Evolutionary conservation across 2,329 filamentous ascomycete genomes (phyloP).

Genomic region (Colletotrichum truncatum): DNA sequence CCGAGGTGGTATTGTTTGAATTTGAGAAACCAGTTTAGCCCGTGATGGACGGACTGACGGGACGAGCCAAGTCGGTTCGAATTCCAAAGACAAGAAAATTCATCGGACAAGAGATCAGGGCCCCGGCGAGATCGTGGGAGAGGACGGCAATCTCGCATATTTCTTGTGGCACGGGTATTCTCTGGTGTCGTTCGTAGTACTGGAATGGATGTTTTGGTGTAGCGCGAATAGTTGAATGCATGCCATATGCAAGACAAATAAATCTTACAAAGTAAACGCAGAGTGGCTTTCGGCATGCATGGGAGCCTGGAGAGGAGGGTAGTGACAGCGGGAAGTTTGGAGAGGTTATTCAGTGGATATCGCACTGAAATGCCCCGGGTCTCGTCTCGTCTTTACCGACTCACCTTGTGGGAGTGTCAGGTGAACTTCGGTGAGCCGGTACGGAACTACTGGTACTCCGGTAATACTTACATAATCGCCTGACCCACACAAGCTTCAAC

Average conservation of each 20-base stretch:
- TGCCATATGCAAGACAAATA: neutral
- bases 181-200: conserved; percentile 20
- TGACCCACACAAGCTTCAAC: conserved; percentile 4
- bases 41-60: neutral
- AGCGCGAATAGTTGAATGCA: neutral
- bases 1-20: neutral
- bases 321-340: conserved; percentile 28
- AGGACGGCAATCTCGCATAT: conserved; percentile 26
- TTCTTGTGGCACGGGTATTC: conserved; percentile 13
- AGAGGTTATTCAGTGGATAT: conserved; percentile 30
- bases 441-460: neutral
- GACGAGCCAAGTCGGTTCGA: neutral
- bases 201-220: neutral
- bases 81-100: neutral
- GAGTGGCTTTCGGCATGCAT: neutral
- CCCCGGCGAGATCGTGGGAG: neutral
- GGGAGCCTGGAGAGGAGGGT: conserved; percentile 3
- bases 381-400: too few relatives aligned
- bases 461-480: too few relatives aligned
- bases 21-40: neutral
- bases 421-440: neutral
- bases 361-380: conserved; percentile 4
- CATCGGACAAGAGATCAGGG: conserved; percentile 3
- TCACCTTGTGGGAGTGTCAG: neutral
- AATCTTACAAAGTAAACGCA: neutral